A percentile compares a stretch with the other conserved stretches of the same genome.
Evolutionary conservation across 331 rosid genomes (phyloP).

Genomic region (Quercus tomentella): DNA sequence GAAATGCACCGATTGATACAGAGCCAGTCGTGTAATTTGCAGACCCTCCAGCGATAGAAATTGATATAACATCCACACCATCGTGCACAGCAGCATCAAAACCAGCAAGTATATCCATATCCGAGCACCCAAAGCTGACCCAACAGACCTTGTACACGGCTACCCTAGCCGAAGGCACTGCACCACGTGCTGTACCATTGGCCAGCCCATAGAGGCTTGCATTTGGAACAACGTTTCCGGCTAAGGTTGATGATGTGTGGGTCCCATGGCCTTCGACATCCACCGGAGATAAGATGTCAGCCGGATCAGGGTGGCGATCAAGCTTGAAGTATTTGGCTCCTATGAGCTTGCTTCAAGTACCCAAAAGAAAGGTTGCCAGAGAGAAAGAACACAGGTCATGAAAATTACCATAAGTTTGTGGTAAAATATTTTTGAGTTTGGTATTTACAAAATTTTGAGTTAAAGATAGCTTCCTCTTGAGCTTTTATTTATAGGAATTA

Average conservation of each 20-base stretch:
- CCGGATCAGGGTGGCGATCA: slow-evolving; percentile 41
- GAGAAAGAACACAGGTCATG: not conserved
- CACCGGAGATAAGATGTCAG: slow-evolving; percentile 59
- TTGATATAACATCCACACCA: slow-evolving; percentile 84
- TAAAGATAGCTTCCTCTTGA: too few species aligned
- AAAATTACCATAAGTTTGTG: not conserved
- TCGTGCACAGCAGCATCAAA: slow-evolving; percentile 85
- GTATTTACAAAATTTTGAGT: too few species aligned
- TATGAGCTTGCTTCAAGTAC: slow-evolving; percentile 60
- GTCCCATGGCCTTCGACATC: slow-evolving; percentile 82
- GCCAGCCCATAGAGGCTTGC: slow-evolving; percentile 82
- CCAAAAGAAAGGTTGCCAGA: slow-evolving; percentile 8
- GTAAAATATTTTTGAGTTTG: not conserved
- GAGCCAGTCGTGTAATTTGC: slow-evolving; percentile 28
- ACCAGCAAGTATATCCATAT: slow-evolving; percentile 84
- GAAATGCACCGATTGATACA: slow-evolving; percentile 73
- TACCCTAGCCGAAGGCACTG: slow-evolving; percentile 72
- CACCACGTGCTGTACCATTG: slow-evolving; percentile 67
- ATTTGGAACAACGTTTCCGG: slow-evolving; percentile 47
- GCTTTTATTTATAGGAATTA: too few species aligned
- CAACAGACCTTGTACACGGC: slow-evolving; percentile 92
- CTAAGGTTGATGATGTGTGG: slow-evolving; percentile 76
- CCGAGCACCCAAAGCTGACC: slow-evolving; percentile 56
- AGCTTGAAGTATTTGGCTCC: slow-evolving; percentile 89
- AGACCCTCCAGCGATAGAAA: slow-evolving; percentile 65